phyloP scores from a whole-genome alignment of 495 filamentous ascomycete species.

The Penicillium canescens region DNA sequence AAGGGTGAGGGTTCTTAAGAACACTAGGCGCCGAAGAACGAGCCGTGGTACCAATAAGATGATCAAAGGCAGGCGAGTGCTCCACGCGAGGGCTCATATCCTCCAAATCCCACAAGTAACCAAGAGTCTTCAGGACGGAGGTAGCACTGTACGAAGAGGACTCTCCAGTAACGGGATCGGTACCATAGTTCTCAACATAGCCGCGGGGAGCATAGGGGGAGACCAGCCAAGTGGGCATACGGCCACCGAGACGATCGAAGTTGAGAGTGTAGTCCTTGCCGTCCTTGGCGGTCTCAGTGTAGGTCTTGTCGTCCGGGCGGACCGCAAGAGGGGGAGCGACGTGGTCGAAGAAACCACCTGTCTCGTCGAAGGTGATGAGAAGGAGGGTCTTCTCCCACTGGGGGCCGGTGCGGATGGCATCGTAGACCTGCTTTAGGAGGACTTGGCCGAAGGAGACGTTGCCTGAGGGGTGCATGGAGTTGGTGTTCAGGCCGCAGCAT shows the following conservation, averaged over 20 bases:
- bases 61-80: slow-evolving; percentile 47
- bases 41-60: slow-evolving; percentile 32
- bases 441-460: slow-evolving; percentile 50
- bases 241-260: slow-evolving; percentile 54
- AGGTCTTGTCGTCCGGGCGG: slow-evolving; percentile 44
- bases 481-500: slow-evolving; percentile 49
- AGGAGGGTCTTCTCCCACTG: slow-evolving; percentile 52
- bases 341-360: slow-evolving; percentile 54
- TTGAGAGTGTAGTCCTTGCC: slow-evolving; percentile 46
- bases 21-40: slow-evolving; percentile 18
- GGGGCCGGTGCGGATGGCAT: slow-evolving; percentile 46
- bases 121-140: slow-evolving; percentile 45
- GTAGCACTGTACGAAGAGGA: slow-evolving; percentile 40
- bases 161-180: slow-evolving; percentile 33
- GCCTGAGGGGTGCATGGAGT: slow-evolving; percentile 52
- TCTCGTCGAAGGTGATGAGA: slow-evolving; percentile 53
- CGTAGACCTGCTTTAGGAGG: slow-evolving; percentile 54
- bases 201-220: slow-evolving; percentile 49
- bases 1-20: slow-evolving; percentile 23
- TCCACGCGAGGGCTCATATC: slow-evolving; percentile 43
- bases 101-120: slow-evolving; percentile 48
- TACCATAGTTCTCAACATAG: slow-evolving; percentile 46
- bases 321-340: slow-evolving; percentile 48
- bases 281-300: slow-evolving; percentile 43
- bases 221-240: slow-evolving; percentile 52